Base-by-base conservation (phyloP, 139 green algal genomes). In the Nannochloris sp. region DNA sequence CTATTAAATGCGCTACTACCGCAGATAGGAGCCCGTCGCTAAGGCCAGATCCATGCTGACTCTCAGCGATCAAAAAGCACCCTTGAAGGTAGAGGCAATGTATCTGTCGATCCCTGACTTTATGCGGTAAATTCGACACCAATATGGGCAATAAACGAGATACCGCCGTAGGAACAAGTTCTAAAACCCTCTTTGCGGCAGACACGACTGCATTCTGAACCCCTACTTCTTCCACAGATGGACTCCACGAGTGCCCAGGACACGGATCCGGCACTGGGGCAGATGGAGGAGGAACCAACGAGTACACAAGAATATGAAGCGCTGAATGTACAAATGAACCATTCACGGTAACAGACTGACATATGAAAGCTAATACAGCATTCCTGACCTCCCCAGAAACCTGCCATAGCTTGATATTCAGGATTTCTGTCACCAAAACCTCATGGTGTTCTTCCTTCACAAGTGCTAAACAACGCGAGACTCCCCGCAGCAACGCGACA, bases 71-170 rank as follows among this genome's bases (percentile, higher is more conserved):
- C 8, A 44, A 9, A 15, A 88, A 73, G 12, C 83, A 21, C n/a
- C 68, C 84, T 3, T 64, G 68, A 53, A 94, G 63, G 73, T 84
- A 89, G 27, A 90, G 69, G 78, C 86, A 93, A 73, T 87, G 84
- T 5, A 69, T 72, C 61, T 70, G 67, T 43, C 83, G 70, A 74
- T 83, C 80, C 0, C 75, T 64, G 44, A 82, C 68, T 75, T 87
- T 87, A 77, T 90, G 79, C 0, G 87, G 85, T 50, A 86, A 73
- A 50, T 72, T 61, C n/a, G 66, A 48, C 9, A 76, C 60, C 16
- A 90, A 57, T 34, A 88, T 61, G 2, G 75, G 73, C 40, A 90
- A 63, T 48, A 89, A 59, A 9, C 66, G 71, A 16, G 69, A 67
- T 1, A 73, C 64, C 3, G 85, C 71, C 0, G 85, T 89, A 16